Base-by-base conservation (phyloP, 768 basidiomycete species). In the Boletus bicolor region DNA sequence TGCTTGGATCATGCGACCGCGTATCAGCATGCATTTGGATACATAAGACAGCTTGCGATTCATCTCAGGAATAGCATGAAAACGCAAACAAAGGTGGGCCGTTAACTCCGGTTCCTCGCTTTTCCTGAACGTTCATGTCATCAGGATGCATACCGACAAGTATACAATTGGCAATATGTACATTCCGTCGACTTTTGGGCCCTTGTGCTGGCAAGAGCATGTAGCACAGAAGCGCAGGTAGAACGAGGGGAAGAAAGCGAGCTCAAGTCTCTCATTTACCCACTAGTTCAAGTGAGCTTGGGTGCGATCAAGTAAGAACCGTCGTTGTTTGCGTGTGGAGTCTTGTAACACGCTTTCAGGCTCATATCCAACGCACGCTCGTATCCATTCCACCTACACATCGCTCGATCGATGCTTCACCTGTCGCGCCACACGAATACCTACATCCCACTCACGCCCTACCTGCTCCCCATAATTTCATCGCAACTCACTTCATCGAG, bases 121-220 rank as follows among this genome's bases (percentile, higher is more conserved):
- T 42, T 56, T 17, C 10, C 55, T 55, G 49, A 45, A 45, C 54
- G 44, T 41, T 11, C 17, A 44, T 51, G 28, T 56, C 38, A 35
- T 35, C 70, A 93, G 87, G 94, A 98, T 62, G 86, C 92, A 9
- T 95, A 89, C 75, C 88, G 87, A 70, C 87, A 89, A 64, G 96
- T 99, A 21, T 97, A 99, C 74, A 99, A 98, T 74, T 99, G 97
- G 97, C 97, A 98, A 74, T 98, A 88, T 62, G 89, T 87, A 3
- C 97, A 99, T 70, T 91, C 86, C 55, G 77, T 99, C 60, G 97
- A 99, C 76, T 98, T 98, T 66, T 99, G 97, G 97, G 82, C 84
- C 39, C 79, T 91, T 41, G 93, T 98, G 10, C 80, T 99, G 10
- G 88, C 86, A 21, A 79, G 86, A 43, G 87, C 92, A 15, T 95